Conservation (phyloP, 2,329 filamentous ascomycete genomes). For the Ophiostoma ulmi region DNA sequence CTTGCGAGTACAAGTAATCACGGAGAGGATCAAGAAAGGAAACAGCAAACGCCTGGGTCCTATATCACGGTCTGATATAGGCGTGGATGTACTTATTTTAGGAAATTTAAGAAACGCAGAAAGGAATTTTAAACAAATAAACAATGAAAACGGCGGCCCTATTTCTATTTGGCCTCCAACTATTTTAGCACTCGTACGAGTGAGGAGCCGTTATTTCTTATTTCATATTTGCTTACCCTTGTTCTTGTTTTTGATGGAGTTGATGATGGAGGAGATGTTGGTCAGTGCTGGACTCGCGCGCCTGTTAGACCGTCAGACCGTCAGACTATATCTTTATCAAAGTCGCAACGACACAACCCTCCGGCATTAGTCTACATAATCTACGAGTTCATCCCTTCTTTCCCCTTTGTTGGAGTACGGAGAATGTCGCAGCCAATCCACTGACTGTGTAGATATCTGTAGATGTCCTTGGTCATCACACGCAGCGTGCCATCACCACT, state of each 20-base stretch:
- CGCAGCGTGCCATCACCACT: not conserved
- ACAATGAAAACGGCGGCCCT: not conserved
- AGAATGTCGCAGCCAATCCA: not conserved
- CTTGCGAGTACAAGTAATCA: not conserved
- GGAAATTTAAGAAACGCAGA: not conserved
- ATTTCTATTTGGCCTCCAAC: constrained; percentile 12
- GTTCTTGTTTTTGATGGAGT: not conserved
- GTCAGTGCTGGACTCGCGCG: too few species aligned
- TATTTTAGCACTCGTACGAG: constrained; percentile 4
- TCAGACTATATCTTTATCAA: not conserved
- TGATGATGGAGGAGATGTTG: too few species aligned
- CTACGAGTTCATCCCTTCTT: not conserved
- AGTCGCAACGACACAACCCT: not conserved
- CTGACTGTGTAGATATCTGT: not conserved
- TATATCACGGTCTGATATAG: not conserved
- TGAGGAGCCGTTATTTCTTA: not conserved
- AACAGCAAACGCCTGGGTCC: not conserved
- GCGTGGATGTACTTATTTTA: constrained; percentile 13
- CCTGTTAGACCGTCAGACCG: not conserved
- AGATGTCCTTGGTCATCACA: not conserved
- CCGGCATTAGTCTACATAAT: not conserved
- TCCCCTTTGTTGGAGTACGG: constrained; percentile 1
- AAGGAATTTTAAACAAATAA: too few species aligned
- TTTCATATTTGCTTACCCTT: not conserved
- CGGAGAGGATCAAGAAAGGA: not conserved